Evolutionary conservation across 495 filamentous ascomycete species (phyloP), one percentile per base, ranked within the genome.

Genomic region (Choiromyces venosus): DNA sequence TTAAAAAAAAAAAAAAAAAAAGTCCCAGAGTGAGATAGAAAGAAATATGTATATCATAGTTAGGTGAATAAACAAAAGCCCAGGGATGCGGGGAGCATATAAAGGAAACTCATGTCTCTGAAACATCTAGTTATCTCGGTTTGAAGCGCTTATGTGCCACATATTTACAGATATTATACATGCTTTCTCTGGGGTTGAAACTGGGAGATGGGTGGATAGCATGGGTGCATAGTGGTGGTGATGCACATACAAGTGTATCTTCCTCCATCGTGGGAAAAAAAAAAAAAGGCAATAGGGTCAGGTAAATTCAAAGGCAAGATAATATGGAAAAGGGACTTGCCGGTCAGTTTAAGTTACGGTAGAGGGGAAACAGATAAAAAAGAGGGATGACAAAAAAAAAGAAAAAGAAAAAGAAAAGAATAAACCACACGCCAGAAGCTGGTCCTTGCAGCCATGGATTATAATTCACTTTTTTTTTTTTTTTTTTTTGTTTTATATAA

Each of bases 361-460:
- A n/a, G 44, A 19, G 44, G 21, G 44, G 44, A 52, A 52, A n/a
- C 21, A 52, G 25, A 52, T 21, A n/a, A 46, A 46, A 25, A 42
- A 3, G 40, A 16, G 40, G 40, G 10, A 42, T 4, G 10, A 65
- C 56, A 56, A 25, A 75, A 75, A 75, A 71, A 77, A 74, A 37
- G 38, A 76, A 68, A 71, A 66, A 7, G 35, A 40, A 71, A 29
- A 76, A 56, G 69, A 69, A 52, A n/a, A 25, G 14, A 14, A 40
- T 16, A 40, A 52, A 52, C 44, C 44, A 52, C 21, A 25, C 44
- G 66, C 73, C 73, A 76, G 69, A 42, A 72, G 69, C 37, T 76
- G 74, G 75, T 77, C 73, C 73, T 77, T 76, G 66, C 75, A 67
- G 74, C 64, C 44, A 52, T 25, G 44, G 44, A 52, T 52, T 0